Base-by-base conservation (phyloP, 148 eudicot species). In the Cornus suecica region DNA sequence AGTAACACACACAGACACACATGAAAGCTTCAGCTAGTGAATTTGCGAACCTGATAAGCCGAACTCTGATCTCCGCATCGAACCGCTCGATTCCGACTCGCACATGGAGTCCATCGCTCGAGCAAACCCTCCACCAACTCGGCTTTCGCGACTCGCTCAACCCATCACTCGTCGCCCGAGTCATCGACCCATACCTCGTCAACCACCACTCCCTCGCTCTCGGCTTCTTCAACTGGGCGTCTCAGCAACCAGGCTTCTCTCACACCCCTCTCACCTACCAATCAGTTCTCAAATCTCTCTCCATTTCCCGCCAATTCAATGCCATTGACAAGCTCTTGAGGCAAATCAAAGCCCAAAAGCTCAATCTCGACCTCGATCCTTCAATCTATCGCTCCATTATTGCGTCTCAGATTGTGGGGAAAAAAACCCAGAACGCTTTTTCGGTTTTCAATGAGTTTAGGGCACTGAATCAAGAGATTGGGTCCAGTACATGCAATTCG, bases 181-280 rank as follows among this genome's bases (percentile, higher is more conserved):
- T 94, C 87, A 92, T 94, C 78, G 95, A 94, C 83, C 95, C 97
- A 6, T 82, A 79, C 79, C 97, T 93, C 74, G 86, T 94, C 70
- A 41, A 77, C 70, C 93, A 92, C 83, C 97, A 86, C 8, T 87
- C 89, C 52, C 91, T 94, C 10, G 91, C 97, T 24, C 80, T 88
- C 5, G 98, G 97, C 14, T 90, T 94, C 86, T 92, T 94, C 91
- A 80, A 92, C 32, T 92, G 98, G 98, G 94, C 94, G 7, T 81
- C 98, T 61, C 96, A 94, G 29, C 97, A 90, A 67, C 97, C 93
- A 41, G 83, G 84, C 26, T 92, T 92, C 48, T 79, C 78, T 61
- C 97, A 92, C 78, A 83, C 93, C 62, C 71, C 90, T 31, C 10
- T 56, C 13, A 76, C 92, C 5, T 90, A 89, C 73, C 82, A 88